A percentile compares a stretch with the other conserved stretches of the same genome.
Conservation (phyloP, 2,329 filamentous ascomycete genomes). For the Colletotrichum tanaceti region DNA sequence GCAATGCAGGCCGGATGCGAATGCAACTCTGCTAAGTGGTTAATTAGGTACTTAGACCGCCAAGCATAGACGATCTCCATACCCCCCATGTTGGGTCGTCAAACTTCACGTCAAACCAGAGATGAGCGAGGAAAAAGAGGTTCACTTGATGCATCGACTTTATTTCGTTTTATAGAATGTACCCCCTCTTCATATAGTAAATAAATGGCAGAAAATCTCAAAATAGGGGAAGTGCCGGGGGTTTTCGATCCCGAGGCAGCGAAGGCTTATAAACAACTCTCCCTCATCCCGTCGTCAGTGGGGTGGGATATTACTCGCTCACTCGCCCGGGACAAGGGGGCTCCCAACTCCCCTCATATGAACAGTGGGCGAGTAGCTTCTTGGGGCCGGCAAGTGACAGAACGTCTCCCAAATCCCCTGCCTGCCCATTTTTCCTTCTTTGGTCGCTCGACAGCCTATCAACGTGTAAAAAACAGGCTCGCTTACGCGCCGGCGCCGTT, state of each 20-base stretch:
- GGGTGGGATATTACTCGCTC: not conserved
- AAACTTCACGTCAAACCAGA: not conserved
- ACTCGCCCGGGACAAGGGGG: not conserved
- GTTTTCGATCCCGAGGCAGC: not conserved
- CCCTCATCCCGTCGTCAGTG: not conserved
- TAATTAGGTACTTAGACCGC: not conserved
- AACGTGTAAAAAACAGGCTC: no score
- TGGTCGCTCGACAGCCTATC: not conserved
- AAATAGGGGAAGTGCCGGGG: not conserved
- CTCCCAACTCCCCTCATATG: slow-evolving; percentile 11
- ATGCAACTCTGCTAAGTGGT: not conserved
- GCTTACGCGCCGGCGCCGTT: slow-evolving; percentile 52
- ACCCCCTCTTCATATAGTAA: not conserved
- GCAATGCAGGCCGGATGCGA: not conserved
- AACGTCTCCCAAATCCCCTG: slow-evolving; percentile 25
- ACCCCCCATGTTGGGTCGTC: not conserved
- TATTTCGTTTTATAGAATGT: slow-evolving; percentile 17
- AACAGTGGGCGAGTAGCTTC: not conserved
- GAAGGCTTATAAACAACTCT: slow-evolving; percentile 4
- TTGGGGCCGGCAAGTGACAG: not conserved
- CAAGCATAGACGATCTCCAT: not conserved
- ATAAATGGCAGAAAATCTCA: slow-evolving; percentile 3
- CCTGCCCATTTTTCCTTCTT: not conserved
- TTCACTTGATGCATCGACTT: slow-evolving; percentile 13
- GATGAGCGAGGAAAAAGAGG: no score